Conservation (phyloP, 2,329 filamentous ascomycete genomes). For the Malbranchea zuffiana region DNA sequence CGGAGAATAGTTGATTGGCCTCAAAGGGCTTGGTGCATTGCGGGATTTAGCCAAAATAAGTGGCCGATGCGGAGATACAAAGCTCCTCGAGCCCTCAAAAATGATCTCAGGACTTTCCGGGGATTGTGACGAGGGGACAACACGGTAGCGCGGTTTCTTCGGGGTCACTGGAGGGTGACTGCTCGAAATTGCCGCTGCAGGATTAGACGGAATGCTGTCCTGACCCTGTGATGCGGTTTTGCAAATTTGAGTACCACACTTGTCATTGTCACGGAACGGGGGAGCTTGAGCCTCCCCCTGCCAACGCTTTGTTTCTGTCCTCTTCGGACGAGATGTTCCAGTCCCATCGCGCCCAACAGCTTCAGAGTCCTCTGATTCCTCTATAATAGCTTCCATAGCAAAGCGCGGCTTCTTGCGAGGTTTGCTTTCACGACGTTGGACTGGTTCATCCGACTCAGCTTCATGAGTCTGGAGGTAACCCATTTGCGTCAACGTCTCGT, state of each 20-base stretch:
- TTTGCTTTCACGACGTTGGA: background rate
- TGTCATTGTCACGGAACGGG: too few species aligned
- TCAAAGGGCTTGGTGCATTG: background rate
- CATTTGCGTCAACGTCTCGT: slow-evolving; percentile 11
- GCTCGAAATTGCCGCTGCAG: too few species aligned
- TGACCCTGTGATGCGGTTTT: too few species aligned
- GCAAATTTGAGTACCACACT: too few species aligned
- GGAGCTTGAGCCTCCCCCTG: too few species aligned
- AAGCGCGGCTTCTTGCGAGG: slow-evolving; percentile 3
- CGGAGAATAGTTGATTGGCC: background rate
- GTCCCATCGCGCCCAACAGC: background rate
- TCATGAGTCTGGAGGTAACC: background rate
- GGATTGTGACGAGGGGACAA: slow-evolving; percentile 35
- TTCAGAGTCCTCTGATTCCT: slow-evolving; percentile 4
- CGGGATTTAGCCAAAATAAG: background rate
- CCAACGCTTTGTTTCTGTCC: too few species aligned
- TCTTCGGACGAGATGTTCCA: background rate
- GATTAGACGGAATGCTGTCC: too few species aligned
- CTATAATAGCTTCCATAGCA: slow-evolving; percentile 7
- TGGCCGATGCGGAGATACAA: background rate
- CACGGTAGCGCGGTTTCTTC: slow-evolving; percentile 22
- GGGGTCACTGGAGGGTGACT: slow-evolving; percentile 26
- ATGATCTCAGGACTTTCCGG: slow-evolving; percentile 32
- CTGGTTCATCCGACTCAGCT: background rate
- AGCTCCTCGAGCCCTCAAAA: slow-evolving; percentile 6